Conservation (phyloP, 208 protist genomes). For the Wallacemonas rigidus region DNA sequence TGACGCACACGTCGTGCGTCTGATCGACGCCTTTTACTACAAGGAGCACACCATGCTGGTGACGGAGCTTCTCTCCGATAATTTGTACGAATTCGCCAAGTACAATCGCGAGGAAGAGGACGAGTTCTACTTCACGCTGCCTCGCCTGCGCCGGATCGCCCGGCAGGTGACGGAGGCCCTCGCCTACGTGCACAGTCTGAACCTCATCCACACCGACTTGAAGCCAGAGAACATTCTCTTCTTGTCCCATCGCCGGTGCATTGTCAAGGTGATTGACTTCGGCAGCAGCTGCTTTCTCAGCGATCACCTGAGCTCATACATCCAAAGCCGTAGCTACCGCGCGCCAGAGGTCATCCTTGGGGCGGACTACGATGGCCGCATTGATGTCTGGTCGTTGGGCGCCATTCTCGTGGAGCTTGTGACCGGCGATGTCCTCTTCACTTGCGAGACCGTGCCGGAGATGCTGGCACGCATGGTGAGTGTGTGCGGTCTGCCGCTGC, state of each 20-base stretch:
- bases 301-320: constrained; percentile 95
- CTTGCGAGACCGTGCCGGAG: constrained; percentile 92
- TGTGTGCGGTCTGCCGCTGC: constrained; percentile 88
- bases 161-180: constrained; percentile 86
- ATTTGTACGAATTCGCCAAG: constrained; percentile 97
- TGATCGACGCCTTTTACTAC: constrained; percentile 96
- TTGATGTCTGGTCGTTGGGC: constrained; percentile 96
- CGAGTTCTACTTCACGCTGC: constrained; percentile 93
- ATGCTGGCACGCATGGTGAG: constrained; percentile 93
- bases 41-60: constrained; percentile 98
- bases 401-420: constrained; percentile 94
- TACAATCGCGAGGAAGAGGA: constrained; percentile 92
- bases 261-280: constrained; percentile 97
- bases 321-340: constrained; percentile 94
- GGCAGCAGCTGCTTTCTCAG: constrained; percentile 95
- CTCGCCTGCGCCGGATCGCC: constrained; percentile 88
- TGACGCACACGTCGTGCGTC: constrained; percentile 86
- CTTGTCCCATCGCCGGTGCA: constrained; percentile 91
- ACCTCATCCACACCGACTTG: constrained; percentile 96
- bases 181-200: constrained; percentile 92
- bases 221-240: constrained; percentile 98
- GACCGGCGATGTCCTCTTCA: constrained; percentile 94
- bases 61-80: constrained; percentile 95
- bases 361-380: constrained; percentile 93
- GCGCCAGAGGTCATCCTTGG: constrained; percentile 94